Evolutionary conservation across 345 rosid genomes (phyloP), one percentile per base, ranked within the genome.

Genomic region (Sapria himalayana): DNA sequence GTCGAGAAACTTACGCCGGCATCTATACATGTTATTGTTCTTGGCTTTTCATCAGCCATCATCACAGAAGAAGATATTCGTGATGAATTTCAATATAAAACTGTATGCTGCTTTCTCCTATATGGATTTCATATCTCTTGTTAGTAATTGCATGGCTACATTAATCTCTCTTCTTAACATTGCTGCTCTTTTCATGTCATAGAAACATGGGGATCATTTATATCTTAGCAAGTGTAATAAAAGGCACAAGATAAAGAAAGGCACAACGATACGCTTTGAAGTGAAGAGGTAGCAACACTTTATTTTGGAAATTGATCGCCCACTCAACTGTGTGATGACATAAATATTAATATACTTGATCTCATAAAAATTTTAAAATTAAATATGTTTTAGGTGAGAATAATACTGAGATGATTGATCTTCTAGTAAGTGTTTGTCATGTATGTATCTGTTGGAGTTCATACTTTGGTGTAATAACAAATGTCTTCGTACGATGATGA

Each of bases 251-350:
- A 69, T 86, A 19, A 78, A 72, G 60, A 65, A 71, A 48, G 94
- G 85, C 48, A 67, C 74, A n/a, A 49, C 55, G 69, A 62, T 78
- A 49, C 76, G 80, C 4, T 78, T 81, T 59, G 51, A 43, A 15
- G 89, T 78, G 43, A 72, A 72, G 61, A 86, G 93, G 94, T 85
- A 47, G 64, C 19, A n/a, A 14, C n/a, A n/a, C n/a, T n/a, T n/a
- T n/a, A n/a, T n/a, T n/a, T n/a, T n/a, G n/a, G n/a, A n/a, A n/a
- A n/a, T n/a, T n/a, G n/a, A n/a, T n/a, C n/a, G n/a, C n/a, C n/a
- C n/a, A n/a, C n/a, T n/a, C n/a, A n/a, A n/a, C n/a, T n/a, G n/a
- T n/a, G n/a, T n/a, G n/a, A n/a, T n/a, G n/a, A n/a, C n/a, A n/a
- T n/a, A n/a, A n/a, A n/a, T n/a, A n/a, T n/a, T n/a, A n/a, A n/a